Base-by-base conservation (phyloP, 192 early-diverging fungal species). In the Entomortierella lignicola region DNA sequence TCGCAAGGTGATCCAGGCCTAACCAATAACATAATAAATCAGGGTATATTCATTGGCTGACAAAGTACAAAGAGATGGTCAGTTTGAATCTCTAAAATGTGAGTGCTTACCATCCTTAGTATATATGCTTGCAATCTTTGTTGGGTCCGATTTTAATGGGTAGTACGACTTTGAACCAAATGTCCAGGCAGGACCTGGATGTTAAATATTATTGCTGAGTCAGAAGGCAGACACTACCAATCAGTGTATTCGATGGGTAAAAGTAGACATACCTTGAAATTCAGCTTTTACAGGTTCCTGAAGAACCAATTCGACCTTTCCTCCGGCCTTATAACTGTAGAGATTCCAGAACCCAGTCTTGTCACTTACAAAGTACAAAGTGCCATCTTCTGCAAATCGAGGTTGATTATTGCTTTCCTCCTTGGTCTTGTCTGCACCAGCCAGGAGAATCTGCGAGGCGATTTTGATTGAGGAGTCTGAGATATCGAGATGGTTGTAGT, bases 301-400 rank as follows among this genome's bases (percentile, higher is more conserved):
- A 12, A 93, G 82, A 8, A 83, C 54, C 2, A 89, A 71, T 13
- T 84, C 54, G 34, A 63, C 30, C 18, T 60, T 23, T 43, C 69
- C 71, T 0, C 72, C 70, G 2, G 65, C 20, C 31, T 82, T 80
- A 47, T 85, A 82, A 20, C 81, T 82, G 80, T 92, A 89, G 1
- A 91, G 72, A 59, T 92, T 93, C 89, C 91, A 93, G 65, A 89
- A 95, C 15, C 92, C 92, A 3, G 83, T 80, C 20, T 91, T 83
- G 80, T 95, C 93, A 29, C 80, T 86, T 17, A 86, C 68, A 65
- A 93, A 92, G 64, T 90, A 91, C 23, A 95, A 72, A 0, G 81
- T 75, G 1, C 88, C 87, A 37, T 86, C 82, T 0, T 60, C 64
- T 57, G 85, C 90, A 55, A 88, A 91, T 1, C 84, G 71, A 54